Conservation (phyloP, 768 basidiomycete genomes). For the Russula griseocarnosa region DNA sequence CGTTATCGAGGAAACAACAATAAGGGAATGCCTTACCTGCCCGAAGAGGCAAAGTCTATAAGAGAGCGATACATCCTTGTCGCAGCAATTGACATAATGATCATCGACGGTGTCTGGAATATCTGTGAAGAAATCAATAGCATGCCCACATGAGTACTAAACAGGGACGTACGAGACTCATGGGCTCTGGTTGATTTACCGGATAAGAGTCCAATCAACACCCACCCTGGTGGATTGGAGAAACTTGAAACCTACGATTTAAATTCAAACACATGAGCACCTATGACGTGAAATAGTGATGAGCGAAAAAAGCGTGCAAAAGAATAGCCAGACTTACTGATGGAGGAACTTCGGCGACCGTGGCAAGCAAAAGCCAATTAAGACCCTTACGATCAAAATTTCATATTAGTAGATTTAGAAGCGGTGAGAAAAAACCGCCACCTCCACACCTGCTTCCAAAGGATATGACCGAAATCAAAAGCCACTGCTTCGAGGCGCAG, state of each 20-base stretch:
- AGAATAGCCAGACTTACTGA: not conserved
- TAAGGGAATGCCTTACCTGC: not conserved
- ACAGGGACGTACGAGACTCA: not conserved
- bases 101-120: not conserved
- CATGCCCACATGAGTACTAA: not conserved
- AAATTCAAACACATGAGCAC: conserved; percentile 7
- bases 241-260: not conserved
- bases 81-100: not conserved
- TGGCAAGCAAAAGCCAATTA: conserved; percentile 10
- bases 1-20: not conserved
- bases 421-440: not conserved
- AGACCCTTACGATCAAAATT: not conserved
- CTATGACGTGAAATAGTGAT: not conserved
- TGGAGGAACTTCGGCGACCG: not conserved
- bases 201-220: not conserved
- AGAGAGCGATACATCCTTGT: not conserved
- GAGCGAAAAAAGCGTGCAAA: not conserved
- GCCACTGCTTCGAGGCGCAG: not conserved
- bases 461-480: not conserved
- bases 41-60: not conserved
- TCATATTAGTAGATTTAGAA: not conserved
- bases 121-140: not conserved
- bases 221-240: not conserved
- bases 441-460: conserved; percentile 11
- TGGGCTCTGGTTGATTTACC: not conserved